phyloP scores from a whole-genome alignment of 805 yeast genomes.

The Wickerhamiella sorbophila region DNA sequence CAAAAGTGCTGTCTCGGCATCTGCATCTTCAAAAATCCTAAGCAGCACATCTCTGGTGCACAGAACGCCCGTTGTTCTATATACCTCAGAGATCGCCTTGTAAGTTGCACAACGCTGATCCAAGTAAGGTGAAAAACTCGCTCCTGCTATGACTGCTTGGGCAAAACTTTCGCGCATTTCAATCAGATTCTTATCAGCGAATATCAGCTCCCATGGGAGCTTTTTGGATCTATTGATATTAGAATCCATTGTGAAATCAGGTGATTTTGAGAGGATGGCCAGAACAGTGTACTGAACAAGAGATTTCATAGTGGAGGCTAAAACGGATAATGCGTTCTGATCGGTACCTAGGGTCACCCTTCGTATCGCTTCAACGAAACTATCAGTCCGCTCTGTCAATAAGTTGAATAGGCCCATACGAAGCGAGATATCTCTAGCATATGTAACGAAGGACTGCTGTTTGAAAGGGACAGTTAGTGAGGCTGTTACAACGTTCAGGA shows the following conservation, averaged over 20 bases:
- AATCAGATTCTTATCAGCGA: neutral
- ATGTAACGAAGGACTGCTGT: neutral
- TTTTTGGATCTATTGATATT: neutral
- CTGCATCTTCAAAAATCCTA: neutral
- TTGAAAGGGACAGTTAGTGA: no score
- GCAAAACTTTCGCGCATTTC: neutral
- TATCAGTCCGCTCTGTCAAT: neutral
- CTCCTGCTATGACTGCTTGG: neutral
- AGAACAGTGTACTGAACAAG: neutral
- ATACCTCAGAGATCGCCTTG: neutral
- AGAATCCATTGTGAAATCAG: neutral
- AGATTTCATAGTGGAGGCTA: neutral
- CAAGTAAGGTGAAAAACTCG: neutral
- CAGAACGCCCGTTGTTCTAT: neutral
- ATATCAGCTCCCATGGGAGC: neutral
- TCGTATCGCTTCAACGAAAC: neutral
- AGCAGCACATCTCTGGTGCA: neutral
- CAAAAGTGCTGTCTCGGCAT: neutral
- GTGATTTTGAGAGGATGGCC: neutral
- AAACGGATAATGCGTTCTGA: neutral
- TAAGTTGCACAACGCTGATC: neutral
- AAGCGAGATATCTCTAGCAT: neutral
- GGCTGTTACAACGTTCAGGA: no score
- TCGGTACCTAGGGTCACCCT: neutral
- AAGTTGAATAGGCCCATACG: neutral